Percentiles rank a stretch among this genome's conserved stretches.
Evolutionary conservation across 352 stramenopile species (phyloP).

Genomic region (Phytophthora citrophthora): DNA sequence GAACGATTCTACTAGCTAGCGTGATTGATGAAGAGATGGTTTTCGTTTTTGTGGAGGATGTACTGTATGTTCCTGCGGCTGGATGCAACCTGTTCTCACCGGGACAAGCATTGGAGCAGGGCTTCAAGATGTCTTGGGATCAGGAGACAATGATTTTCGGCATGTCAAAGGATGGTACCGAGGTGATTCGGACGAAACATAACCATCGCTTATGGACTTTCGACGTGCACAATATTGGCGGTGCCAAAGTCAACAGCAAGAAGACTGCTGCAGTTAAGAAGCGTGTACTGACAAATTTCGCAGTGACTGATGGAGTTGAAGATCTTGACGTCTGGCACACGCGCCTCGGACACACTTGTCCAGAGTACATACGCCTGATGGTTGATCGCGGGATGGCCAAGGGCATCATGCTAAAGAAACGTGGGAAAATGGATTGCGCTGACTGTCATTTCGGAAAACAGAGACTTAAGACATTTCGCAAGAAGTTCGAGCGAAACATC

Average conservation of each 20-base stretch:
- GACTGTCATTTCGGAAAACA: conserved; percentile 22
- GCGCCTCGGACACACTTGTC: conserved; percentile 3
- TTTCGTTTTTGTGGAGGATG: conserved; percentile 6
- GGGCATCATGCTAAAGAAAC: conserved; percentile 18
- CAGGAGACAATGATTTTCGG: conserved; percentile 4
- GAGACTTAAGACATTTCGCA: conserved; percentile 14
- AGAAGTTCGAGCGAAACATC: no score
- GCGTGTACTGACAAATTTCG: conserved; percentile 12
- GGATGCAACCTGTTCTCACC: conserved; percentile 23
- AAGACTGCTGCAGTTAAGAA: not conserved
- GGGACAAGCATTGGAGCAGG: conserved; percentile 10
- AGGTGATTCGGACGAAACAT: conserved; percentile 6
- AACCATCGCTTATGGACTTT: conserved; percentile 18
- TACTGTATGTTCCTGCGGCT: conserved; percentile 11
- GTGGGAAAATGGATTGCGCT: conserved; percentile 12
- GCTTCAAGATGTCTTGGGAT: conserved; percentile 20
- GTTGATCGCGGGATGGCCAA: conserved; percentile 16
- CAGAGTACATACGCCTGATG: conserved; percentile 17
- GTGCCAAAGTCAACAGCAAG: not conserved
- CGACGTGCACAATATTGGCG: conserved; percentile 8
- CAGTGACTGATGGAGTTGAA: conserved; percentile 5
- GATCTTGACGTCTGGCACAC: conserved; percentile 12
- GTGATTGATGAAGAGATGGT: conserved; percentile 24
- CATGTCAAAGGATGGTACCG: conserved; percentile 10
- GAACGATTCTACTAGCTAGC: conserved; percentile 6